These are phyloP conservation scores for Magnolia sinica DNA, from an alignment of 164 flowering plant species.

Conservation along the genomic window DNA sequence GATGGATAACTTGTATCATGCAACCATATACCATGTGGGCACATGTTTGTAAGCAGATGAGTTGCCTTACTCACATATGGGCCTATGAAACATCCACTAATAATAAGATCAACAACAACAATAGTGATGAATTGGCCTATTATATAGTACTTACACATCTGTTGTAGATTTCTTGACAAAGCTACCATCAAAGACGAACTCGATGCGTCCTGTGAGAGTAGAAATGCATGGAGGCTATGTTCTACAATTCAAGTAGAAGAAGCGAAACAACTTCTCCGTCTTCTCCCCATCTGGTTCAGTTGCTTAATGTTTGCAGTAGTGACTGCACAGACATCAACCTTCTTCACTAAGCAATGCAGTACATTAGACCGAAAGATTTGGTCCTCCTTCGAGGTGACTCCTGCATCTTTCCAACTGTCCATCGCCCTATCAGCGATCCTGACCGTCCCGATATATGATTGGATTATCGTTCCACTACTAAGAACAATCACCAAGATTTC, in stretches of 20 bases:
- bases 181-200: too few relatives aligned
- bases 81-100: too few relatives aligned
- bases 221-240: conserved; percentile 5
- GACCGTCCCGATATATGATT: background rate
- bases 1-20: too few relatives aligned
- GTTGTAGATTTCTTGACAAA: too few relatives aligned
- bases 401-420: conserved; percentile 19
- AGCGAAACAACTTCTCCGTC: background rate
- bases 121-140: too few relatives aligned
- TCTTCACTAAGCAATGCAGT: conserved; percentile 14
- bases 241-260: conserved; percentile 7
- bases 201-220: background rate
- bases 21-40: too few relatives aligned
- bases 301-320: conserved; percentile 9
- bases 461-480: background rate
- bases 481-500: background rate
- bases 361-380: conserved; percentile 8
- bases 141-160: too few relatives aligned
- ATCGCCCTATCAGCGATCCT: background rate
- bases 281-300: conserved; percentile 10
- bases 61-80: too few relatives aligned
- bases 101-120: too few relatives aligned
- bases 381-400: conserved; percentile 13
- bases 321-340: conserved; percentile 5
- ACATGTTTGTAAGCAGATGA: too few relatives aligned